Evolutionary conservation across 2,329 filamentous ascomycete genomes (phyloP), one percentile per base, ranked within the genome.

Genomic region (Botrytis hyacinthi): DNA sequence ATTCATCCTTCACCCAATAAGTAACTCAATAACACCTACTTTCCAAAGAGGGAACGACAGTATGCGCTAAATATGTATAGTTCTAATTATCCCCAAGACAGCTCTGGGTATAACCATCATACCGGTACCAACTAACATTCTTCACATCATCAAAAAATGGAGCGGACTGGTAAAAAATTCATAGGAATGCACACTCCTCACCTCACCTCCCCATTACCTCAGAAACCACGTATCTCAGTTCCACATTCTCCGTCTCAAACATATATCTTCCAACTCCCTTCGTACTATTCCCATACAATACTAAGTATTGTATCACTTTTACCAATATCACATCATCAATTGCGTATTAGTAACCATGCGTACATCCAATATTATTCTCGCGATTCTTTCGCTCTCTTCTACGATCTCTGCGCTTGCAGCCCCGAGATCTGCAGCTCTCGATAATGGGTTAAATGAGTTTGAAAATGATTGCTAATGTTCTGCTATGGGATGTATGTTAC

Each of bases 391-490:
- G 9, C 16, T 63, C 16, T 46, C 40, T 2, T 29, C 40, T 32
- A 14, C 40, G 1, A 63, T 32, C 61, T 44, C 18, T 32, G 61
- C 40, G 44, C 40, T 63, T 29, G 61, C 40, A 14, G 61, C 40
- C 12, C 61, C 61, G 4, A 63, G 18, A 32, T 44, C 61, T 16
- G 9, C n/a, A 46, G 18, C 18, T 63, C 3, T 63, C 5, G n/a
- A 63, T 29, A 18, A 0, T 7, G 61, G 61, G 7, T 18, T 32
- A 1, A 32, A 44, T 29, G 18, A 1, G 0, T 7, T 46, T 20
- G 40, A 46, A n/a, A 46, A 63, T 18, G 61, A 12, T 44, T 63
- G 61, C 14, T n/a, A 63, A 63, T 63, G 40, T 63, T 63, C 61
- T 63, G 26, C n/a, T 29, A 12, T 44, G n/a, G 61, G n/a, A 46